A percentile compares a stretch with the other conserved stretches of the same genome.
Conservation (phyloP, 768 basidiomycete genomes). For the Mycena haematopus region DNA sequence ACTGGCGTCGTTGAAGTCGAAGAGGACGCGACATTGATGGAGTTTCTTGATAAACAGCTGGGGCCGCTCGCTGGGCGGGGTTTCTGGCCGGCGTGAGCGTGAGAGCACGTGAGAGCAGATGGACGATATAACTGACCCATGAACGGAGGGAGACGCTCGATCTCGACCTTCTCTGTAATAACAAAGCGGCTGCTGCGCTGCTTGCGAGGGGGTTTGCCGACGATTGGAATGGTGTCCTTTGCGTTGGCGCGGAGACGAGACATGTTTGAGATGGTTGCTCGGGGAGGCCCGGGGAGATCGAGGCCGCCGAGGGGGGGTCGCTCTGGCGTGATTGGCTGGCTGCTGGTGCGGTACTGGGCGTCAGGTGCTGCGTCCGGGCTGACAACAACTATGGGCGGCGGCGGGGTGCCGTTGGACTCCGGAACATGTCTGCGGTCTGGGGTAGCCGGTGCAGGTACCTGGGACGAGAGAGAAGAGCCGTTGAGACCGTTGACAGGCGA, state of each 20-base stretch:
- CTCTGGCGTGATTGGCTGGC: constrained; percentile 52
- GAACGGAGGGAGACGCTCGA: constrained; percentile 93
- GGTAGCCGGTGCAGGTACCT: constrained; percentile 39
- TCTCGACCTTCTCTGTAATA: constrained; percentile 94
- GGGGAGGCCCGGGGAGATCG: constrained; percentile 57
- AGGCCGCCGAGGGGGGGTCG: constrained; percentile 56
- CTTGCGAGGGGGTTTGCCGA: constrained; percentile 95
- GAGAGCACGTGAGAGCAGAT: constrained; percentile 5
- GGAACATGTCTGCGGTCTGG: constrained; percentile 67
- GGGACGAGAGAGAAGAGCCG: constrained; percentile 47
- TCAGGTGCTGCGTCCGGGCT: constrained; percentile 71
- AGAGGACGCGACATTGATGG: constrained; percentile 94
- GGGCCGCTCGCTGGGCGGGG: constrained; percentile 84
- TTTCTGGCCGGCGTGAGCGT: constrained; percentile 62
- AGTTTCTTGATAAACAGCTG: constrained; percentile 94
- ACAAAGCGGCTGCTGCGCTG: constrained; percentile 97
- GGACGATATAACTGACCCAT: constrained; percentile 59
- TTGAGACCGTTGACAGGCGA: constrained; percentile 51
- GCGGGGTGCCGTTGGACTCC: constrained; percentile 51
- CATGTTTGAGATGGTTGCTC: constrained; percentile 65
- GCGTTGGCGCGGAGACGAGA: constrained; percentile 78
- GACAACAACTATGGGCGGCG: constrained; percentile 88
- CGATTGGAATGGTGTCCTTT: constrained; percentile 96
- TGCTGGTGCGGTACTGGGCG: constrained; percentile 46
- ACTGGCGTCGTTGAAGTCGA: constrained; percentile 98